Evolutionary conservation across 257 asterid genomes (phyloP).

Genomic region (Euphrasia confusa): DNA sequence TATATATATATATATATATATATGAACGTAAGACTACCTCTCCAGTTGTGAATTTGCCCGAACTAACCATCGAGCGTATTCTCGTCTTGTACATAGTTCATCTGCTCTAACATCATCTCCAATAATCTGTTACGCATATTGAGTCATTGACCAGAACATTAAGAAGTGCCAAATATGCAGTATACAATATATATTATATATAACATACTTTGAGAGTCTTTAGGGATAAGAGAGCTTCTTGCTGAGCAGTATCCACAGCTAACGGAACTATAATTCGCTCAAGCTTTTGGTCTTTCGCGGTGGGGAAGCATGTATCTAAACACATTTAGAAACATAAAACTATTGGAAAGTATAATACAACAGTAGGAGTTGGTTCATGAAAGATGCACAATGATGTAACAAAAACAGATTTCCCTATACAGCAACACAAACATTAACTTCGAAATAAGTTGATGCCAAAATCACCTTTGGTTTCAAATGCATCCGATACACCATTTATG

Average conservation of each 20-base stretch:
- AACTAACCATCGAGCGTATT: conserved; percentile 86
- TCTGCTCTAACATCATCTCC: conserved; percentile 70
- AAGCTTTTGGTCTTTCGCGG: conserved; percentile 31
- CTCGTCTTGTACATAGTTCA: conserved; percentile 85
- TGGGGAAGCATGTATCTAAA: conserved; percentile 29
- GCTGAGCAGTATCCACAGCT: conserved; percentile 70
- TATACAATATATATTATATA: background rate
- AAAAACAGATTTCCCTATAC: conserved; percentile 2
- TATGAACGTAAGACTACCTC: conserved; percentile 43
- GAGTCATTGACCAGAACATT: conserved; percentile 24
- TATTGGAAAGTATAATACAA: background rate
- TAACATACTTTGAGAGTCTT: conserved; percentile 77
- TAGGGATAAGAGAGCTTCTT: conserved; percentile 62
- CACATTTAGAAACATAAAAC: conserved; percentile 21
- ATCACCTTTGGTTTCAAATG: conserved; percentile 42
- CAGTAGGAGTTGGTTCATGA: background rate
- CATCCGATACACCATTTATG: conserved; percentile 27
- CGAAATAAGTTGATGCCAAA: conserved; percentile 11
- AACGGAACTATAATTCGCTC: conserved; percentile 53
- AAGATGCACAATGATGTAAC: background rate
- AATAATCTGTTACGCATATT: conserved; percentile 56
- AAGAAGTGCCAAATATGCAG: conserved; percentile 18
- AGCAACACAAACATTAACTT: background rate
- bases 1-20: background rate
- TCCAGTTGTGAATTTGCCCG: conserved; percentile 60